Evolutionary conservation across 257 asterid genomes (phyloP).

Genomic region (Lithospermum erythrorhizon): DNA sequence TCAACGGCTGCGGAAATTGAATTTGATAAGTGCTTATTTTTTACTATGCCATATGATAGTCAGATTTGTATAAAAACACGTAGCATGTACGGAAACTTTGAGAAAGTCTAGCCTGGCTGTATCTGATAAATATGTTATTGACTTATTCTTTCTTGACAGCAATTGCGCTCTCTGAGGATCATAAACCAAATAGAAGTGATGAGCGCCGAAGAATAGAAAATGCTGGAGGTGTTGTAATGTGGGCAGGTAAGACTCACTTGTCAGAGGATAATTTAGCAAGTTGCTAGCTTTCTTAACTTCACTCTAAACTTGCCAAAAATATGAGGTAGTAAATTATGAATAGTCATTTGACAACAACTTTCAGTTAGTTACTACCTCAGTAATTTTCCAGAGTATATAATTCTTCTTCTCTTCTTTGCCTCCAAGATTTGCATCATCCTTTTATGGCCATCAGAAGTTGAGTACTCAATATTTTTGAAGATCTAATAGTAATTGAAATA

Average conservation of each 20-base stretch:
- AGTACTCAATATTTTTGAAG: too few relatives aligned
- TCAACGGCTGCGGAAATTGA: background rate
- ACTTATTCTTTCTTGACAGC: conserved; percentile 40
- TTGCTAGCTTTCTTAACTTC: background rate
- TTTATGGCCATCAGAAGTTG: too few relatives aligned
- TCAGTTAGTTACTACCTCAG: background rate
- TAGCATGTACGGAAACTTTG: conserved; percentile 3
- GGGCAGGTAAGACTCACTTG: conserved; percentile 60
- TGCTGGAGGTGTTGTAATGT: conserved; percentile 89
- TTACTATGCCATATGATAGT: too few relatives aligned
- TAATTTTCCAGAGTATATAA: too few relatives aligned
- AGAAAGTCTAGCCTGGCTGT: conserved; percentile 2
- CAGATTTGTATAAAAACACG: too few relatives aligned
- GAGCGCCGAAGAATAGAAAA: conserved; percentile 81
- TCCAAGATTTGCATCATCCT: too few relatives aligned
- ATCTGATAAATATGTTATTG: background rate
- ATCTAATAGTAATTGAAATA: too few relatives aligned
- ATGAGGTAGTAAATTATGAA: background rate
- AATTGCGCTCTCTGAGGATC: conserved; percentile 74
- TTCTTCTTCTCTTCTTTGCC: too few relatives aligned
- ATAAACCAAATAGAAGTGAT: conserved; percentile 76
- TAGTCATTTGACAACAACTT: background rate
- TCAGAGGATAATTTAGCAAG: background rate
- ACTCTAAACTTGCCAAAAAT: background rate
- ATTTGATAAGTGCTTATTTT: background rate